Conservation (phyloP, 768 basidiomycete species). For the Russula compacta region DNA sequence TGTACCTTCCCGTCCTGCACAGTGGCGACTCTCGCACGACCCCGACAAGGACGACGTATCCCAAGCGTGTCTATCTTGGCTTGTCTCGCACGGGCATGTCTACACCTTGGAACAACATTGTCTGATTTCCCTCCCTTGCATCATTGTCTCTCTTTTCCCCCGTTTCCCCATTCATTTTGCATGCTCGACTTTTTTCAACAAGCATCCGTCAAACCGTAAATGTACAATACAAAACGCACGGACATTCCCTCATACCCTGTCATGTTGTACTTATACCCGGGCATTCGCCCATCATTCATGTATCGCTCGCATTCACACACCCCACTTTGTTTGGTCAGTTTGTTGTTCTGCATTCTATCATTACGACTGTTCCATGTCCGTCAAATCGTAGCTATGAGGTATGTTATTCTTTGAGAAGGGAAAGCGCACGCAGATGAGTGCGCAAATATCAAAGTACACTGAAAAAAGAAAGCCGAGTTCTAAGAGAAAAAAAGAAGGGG, state of each 20-base stretch:
- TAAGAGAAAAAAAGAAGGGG: background rate
- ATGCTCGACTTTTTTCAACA: background rate
- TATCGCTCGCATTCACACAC: background rate
- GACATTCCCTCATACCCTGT: background rate
- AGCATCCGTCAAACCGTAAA: background rate
- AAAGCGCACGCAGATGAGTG: background rate
- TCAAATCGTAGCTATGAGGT: constrained; percentile 18
- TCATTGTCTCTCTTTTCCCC: background rate
- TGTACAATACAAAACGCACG: background rate
- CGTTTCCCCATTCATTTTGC: background rate
- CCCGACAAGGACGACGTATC: background rate
- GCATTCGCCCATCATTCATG: background rate
- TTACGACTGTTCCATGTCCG: constrained; percentile 18
- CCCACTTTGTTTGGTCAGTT: background rate
- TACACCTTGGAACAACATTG: background rate
- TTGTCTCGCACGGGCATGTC: background rate
- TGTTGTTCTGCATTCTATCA: constrained; percentile 12
- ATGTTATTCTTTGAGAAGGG: background rate
- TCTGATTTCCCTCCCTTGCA: background rate
- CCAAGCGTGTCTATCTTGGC: background rate
- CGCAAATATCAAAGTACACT: background rate
- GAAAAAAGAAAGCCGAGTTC: background rate
- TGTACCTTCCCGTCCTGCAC: background rate
- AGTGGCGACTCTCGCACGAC: background rate
- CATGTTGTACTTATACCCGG: background rate